phyloP scores from a whole-genome alignment of 2,329 filamentous ascomycete genomes.

The Sphaerulina vaccinii region DNA sequence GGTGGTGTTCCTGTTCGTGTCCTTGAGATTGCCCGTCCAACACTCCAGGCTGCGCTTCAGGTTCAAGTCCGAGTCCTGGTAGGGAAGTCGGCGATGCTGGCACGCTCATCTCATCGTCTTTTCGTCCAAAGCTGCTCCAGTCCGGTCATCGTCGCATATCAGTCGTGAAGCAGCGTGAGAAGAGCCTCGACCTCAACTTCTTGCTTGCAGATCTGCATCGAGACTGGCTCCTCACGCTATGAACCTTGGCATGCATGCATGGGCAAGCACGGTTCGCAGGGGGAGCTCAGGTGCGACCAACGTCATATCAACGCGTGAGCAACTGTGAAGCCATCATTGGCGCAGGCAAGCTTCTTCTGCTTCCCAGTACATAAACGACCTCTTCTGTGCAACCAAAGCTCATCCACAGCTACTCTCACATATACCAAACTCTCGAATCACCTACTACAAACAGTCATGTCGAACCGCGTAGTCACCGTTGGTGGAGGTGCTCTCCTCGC shows the following conservation, averaged over 20 bases:
- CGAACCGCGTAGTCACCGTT: slow-evolving; percentile 23
- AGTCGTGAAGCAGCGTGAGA: too few species aligned
- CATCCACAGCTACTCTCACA: background rate
- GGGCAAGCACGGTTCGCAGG: too few species aligned
- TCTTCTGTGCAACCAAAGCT: background rate
- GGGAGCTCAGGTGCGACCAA: too few species aligned
- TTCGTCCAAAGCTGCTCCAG: too few species aligned
- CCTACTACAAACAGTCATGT: slow-evolving; percentile 27
- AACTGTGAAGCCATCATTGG: background rate
- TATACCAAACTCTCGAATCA: too few species aligned
- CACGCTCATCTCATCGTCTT: background rate
- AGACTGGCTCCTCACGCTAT: too few species aligned
- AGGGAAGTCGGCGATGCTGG: background rate
- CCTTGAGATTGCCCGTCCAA: slow-evolving; percentile 17
- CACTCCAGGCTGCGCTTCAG: slow-evolving; percentile 14
- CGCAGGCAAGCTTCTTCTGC: background rate
- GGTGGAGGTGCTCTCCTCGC: slow-evolving; percentile 60
- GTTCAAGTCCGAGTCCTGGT: background rate
- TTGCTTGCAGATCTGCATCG: too few species aligned
- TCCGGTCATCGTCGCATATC: too few species aligned
- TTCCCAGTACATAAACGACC: background rate
- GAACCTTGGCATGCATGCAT: too few species aligned
- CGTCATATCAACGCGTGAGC: too few species aligned
- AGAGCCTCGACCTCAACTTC: too few species aligned
- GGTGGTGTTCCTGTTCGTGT: too few species aligned